Evolutionary conservation across 106 monocot genomes (phyloP).

Genomic region (Hemerocallis citrina): DNA sequence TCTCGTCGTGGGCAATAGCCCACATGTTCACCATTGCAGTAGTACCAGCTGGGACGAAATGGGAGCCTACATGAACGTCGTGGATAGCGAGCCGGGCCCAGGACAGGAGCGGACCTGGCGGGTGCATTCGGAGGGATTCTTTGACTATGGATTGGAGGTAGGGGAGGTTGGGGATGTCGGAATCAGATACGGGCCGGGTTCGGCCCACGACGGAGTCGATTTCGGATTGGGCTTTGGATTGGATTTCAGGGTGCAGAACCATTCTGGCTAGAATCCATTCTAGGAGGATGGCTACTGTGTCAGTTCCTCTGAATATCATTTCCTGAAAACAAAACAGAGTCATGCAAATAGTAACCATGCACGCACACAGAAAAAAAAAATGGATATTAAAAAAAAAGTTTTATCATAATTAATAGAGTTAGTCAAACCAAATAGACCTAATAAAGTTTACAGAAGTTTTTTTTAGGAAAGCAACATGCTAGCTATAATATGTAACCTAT

Average conservation of each 20-base stretch:
- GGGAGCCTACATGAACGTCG: conserved; percentile 10
- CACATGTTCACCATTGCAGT: conserved; percentile 33
- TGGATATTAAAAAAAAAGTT: background rate
- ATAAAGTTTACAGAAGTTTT: background rate
- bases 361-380: background rate
- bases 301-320: conserved; percentile 26
- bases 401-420: background rate
- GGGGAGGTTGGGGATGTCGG: conserved; percentile 11
- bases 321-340: conserved; percentile 1
- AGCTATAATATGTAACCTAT: no score
- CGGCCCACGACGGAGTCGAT: background rate
- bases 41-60: conserved; percentile 14
- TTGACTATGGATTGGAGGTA: conserved; percentile 20
- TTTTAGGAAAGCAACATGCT: background rate
- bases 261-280: conserved; percentile 21
- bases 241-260: conserved; percentile 17
- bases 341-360: background rate
- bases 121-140: conserved; percentile 19
- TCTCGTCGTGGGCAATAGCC: conserved; percentile 17
- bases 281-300: conserved; percentile 18
- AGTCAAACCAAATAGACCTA: background rate
- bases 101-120: conserved; percentile 20
- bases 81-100: conserved; percentile 23
- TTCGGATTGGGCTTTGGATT: conserved; percentile 9
- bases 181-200: background rate